Base-by-base conservation (phyloP, 2,329 filamentous ascomycete genomes). In the Phaeosphaeriaceae sp. region DNA sequence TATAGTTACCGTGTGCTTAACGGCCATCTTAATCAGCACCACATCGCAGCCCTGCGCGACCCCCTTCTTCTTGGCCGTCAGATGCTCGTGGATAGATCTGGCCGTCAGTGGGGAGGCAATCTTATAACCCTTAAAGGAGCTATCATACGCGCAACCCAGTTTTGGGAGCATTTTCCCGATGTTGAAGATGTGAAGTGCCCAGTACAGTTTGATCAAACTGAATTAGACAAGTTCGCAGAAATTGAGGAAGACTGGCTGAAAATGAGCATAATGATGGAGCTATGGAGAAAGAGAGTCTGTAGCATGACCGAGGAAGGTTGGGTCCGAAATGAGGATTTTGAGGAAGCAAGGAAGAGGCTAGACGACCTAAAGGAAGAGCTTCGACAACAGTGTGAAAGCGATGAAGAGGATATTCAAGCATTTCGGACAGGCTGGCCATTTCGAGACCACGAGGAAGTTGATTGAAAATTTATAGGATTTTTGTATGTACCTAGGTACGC, bases 81-180 rank as follows among this genome's bases (percentile, higher is more conserved):
- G 34, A 48, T 58, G 48, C 51, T 58, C 29, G 55, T 58, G 15
- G 55, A 58, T 35, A 46, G 52, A 16, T 51, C 55, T 17, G 48
- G 52, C 40, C 51, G 55, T 23, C 48, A 53, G 41, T 58, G 51
- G 48, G 52, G 46, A 48, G 55, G 55, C 23, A 52, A 58, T 41
- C 39, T 50, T 36, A 51, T 55, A 35, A 52, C 51, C 4, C 48
- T 58, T 13, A 58, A 52, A 49, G 52, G 55, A 9, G 23, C 23
- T 2, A 26, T 4, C 11, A 9, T 26, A 26, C 23, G 23, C 3
- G 11, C 23, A 9, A 9, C 3, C 30, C 43, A 44, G 34, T 54
- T 50, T 44, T 54, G 39, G 48, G 44, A 51, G 40, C 44, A 51
- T 36, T 48, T 51, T 18, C 52, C 52, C 28, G 47, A 54, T 42